phyloP scores from a whole-genome alignment of 495 filamentous ascomycete genomes.

The Aspergillus indologenus region DNA sequence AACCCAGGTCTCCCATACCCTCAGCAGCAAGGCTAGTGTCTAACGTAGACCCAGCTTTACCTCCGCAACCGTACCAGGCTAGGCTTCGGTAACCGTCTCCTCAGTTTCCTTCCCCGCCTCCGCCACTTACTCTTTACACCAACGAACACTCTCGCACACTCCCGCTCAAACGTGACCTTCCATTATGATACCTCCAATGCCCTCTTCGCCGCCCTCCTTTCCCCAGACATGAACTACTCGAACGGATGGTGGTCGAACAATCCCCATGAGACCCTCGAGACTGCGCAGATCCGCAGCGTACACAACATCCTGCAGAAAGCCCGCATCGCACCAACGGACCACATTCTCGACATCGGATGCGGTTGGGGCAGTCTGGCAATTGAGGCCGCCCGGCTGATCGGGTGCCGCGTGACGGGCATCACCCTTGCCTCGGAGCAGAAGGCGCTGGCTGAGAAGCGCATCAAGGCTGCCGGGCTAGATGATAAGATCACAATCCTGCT shows the following conservation, averaged over 20 bases:
- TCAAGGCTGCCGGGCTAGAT: conserved; percentile 49
- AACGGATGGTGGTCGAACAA: conserved; percentile 62
- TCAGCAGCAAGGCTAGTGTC: too few species aligned
- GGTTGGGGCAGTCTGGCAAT: conserved; percentile 70
- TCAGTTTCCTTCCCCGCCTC: conserved; percentile 6
- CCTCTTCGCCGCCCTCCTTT: conserved; percentile 71
- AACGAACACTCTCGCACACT: conserved; percentile 62
- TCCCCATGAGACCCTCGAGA: conserved; percentile 52
- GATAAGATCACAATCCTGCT: conserved; percentile 55
- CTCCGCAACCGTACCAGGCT: conserved; percentile 11
- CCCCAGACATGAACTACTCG: conserved; percentile 72
- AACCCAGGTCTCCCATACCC: too few species aligned
- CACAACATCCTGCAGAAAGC: conserved; percentile 57
- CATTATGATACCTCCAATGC: conserved; percentile 76
- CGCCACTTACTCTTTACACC: conserved; percentile 36
- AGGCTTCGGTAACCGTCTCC: conserved; percentile 4
- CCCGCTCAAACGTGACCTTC: conserved; percentile 62
- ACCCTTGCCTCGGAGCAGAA: conserved; percentile 63
- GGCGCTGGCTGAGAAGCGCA: conserved; percentile 54
- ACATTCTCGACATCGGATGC: conserved; percentile 67
- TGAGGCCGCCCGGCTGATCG: conserved; percentile 54
- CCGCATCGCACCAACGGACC: conserved; percentile 57
- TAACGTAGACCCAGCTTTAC: conserved; percentile 13
- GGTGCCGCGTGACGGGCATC: conserved; percentile 61
- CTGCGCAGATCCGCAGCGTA: conserved; percentile 66